Conservation (phyloP, 2,329 filamentous ascomycete species). For the Penicillium sp. region DNA sequence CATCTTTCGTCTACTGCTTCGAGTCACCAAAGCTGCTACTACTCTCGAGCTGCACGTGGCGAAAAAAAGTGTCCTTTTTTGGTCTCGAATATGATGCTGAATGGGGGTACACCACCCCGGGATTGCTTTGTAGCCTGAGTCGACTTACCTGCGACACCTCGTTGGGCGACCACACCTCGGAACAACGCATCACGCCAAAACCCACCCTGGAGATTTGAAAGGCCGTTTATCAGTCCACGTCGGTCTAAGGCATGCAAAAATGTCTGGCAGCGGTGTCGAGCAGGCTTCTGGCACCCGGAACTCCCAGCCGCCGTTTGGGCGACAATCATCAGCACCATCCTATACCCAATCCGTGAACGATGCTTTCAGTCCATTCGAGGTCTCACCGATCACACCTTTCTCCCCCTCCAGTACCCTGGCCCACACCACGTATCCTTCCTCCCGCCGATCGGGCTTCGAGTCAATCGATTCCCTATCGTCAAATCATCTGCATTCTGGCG, state of each 20-base stretch:
- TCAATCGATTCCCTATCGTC: slow-evolving; percentile 14
- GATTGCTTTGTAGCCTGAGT: slow-evolving; percentile 40
- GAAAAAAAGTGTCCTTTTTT: neutral
- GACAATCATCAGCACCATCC: slow-evolving; percentile 30
- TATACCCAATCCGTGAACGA: slow-evolving; percentile 26
- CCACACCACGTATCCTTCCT: slow-evolving; percentile 28
- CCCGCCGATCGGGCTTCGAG: slow-evolving; percentile 20
- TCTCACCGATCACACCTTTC: slow-evolving; percentile 28
- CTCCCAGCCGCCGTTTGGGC: slow-evolving; percentile 29
- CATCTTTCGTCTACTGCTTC: neutral
- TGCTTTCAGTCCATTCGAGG: slow-evolving; percentile 23
- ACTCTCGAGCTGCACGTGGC: neutral
- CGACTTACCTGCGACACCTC: slow-evolving; percentile 33
- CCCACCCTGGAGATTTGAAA: slow-evolving; percentile 26
- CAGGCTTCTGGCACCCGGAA: slow-evolving; percentile 39
- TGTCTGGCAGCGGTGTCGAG: slow-evolving; percentile 45
- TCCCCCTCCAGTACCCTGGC: slow-evolving; percentile 20
- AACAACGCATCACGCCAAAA: slow-evolving; percentile 39
- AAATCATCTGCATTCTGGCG: slow-evolving; percentile 22
- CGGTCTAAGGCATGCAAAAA: slow-evolving; percentile 40
- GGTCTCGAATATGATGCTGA: slow-evolving; percentile 34
- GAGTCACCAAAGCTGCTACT: neutral
- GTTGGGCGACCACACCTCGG: slow-evolving; percentile 34
- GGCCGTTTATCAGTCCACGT: slow-evolving; percentile 33
- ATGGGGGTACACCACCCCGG: slow-evolving; percentile 36